These are phyloP conservation scores for Nothophytophthora sp. DNA, from an alignment of 352 stramenopile genomes.

Conservation along the genomic window DNA sequence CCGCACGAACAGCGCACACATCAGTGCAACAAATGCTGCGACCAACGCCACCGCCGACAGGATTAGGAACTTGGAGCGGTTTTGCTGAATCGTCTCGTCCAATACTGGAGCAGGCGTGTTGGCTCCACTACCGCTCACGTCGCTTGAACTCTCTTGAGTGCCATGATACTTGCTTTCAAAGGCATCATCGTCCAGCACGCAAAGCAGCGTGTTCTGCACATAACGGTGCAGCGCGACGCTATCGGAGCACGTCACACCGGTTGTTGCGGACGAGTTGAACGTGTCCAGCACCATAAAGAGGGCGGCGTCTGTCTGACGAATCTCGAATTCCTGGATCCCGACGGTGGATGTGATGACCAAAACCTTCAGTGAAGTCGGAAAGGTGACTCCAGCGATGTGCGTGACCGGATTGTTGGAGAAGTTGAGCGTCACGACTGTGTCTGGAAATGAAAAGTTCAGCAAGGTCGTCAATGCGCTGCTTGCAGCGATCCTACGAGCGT, in stretches of 20 bases:
- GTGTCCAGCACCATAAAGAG: slow-evolving; percentile 23
- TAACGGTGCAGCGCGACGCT: slow-evolving; percentile 23
- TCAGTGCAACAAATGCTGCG: slow-evolving; percentile 20
- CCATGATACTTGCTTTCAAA: slow-evolving; percentile 39
- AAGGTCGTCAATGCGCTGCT: slow-evolving; percentile 27
- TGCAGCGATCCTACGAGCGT: slow-evolving; percentile 19
- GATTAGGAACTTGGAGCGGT: slow-evolving; percentile 38
- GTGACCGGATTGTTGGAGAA: slow-evolving; percentile 38
- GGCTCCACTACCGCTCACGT: background rate
- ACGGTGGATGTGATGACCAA: slow-evolving; percentile 25
- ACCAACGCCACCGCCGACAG: slow-evolving; percentile 16
- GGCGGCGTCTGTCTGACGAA: slow-evolving; percentile 32
- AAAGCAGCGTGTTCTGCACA: slow-evolving; percentile 45
- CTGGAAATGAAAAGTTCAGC: slow-evolving; percentile 34
- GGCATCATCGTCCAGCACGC: slow-evolving; percentile 34
- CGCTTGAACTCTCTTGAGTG: slow-evolving; percentile 7
- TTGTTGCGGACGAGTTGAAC: slow-evolving; percentile 35
- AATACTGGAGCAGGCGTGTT: slow-evolving; percentile 8
- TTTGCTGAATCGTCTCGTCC: slow-evolving; percentile 18
- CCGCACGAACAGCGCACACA: slow-evolving; percentile 18
- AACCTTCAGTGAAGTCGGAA: slow-evolving; percentile 24
- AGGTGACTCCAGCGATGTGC: slow-evolving; percentile 32
- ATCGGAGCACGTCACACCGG: slow-evolving; percentile 36
- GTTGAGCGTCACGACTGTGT: slow-evolving; percentile 31
- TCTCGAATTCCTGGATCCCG: slow-evolving; percentile 40